Evolutionary conservation across 768 basidiomycete genomes (phyloP).

Genomic region (Phaeolepiota aurea): DNA sequence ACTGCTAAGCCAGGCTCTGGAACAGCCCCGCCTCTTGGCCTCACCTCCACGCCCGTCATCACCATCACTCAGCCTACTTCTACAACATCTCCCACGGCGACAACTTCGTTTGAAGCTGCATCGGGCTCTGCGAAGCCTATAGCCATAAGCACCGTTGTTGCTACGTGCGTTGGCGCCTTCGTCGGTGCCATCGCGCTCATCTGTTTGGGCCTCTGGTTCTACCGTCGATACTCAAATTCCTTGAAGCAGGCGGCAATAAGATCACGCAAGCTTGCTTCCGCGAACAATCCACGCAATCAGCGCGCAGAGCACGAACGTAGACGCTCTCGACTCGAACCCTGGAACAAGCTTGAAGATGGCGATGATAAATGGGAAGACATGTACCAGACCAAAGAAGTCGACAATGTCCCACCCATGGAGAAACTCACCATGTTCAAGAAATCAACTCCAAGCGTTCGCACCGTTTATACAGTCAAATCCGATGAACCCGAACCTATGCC

Average conservation of each 20-base stretch:
- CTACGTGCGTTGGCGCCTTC: conserved; percentile 55
- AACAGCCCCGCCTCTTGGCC: conserved; percentile 8
- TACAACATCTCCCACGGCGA: conserved; percentile 9
- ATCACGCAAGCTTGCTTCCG: conserved; percentile 17
- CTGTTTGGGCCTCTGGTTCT: conserved; percentile 45
- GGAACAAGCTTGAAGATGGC: conserved; percentile 50
- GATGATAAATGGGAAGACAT: conserved; percentile 40
- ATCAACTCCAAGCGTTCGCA: conserved; percentile 40
- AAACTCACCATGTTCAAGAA: conserved; percentile 65
- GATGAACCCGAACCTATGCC: conserved; percentile 31
- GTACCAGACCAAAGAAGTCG: conserved; percentile 33
- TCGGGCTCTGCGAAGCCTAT: conserved; percentile 21
- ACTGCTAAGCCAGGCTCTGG: conserved; percentile 5
- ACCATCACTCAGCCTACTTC: conserved; percentile 6
- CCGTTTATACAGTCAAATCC: conserved; percentile 41
- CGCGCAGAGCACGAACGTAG: conserved; percentile 32
- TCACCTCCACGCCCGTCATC: conserved; percentile 5
- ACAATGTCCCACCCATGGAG: conserved; percentile 42
- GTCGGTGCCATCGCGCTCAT: conserved; percentile 43
- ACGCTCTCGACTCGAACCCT: conserved; percentile 40
- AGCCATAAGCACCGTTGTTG: conserved; percentile 48
- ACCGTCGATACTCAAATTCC: conserved; percentile 37
- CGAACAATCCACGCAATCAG: conserved; percentile 24
- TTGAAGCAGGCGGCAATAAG: conserved; percentile 23
- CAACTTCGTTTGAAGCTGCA: conserved; percentile 13